phyloP scores from a whole-genome alignment of 2,329 filamentous ascomycete genomes.

The Sarocladiaceae sp. region DNA sequence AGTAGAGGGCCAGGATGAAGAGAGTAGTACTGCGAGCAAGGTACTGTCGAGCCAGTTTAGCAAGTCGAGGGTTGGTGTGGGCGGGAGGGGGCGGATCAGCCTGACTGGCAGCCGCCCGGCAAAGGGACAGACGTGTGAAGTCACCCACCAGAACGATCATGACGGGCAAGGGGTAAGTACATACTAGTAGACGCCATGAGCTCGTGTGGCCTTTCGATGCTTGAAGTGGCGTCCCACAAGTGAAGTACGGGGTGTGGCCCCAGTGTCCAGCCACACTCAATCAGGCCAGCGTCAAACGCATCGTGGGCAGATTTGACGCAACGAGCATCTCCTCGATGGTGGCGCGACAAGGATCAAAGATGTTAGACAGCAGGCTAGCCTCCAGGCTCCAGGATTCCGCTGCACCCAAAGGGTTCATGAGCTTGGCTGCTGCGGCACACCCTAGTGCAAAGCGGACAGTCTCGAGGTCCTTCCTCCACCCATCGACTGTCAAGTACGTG shows the following conservation, averaged over 20 bases:
- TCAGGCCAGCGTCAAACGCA: not conserved
- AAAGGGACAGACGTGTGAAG: conserved; percentile 16
- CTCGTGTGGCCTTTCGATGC: no score
- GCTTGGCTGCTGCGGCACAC: not conserved
- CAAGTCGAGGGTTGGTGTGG: conserved; percentile 39
- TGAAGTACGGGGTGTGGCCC: no score
- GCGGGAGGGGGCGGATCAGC: conserved; percentile 43
- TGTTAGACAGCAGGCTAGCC: conserved; percentile 5
- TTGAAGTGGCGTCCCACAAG: no score
- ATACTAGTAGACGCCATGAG: no score
- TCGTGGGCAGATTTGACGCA: conserved; percentile 1
- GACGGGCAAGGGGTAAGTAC: conserved; percentile 5
- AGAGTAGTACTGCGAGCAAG: conserved; percentile 4
- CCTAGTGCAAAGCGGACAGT: not conserved
- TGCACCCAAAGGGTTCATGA: not conserved
- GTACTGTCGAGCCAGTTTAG: no score
- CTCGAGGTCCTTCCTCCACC: not conserved
- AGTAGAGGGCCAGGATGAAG: conserved; percentile 5
- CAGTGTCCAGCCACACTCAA: not conserved
- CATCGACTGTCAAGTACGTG: conserved; percentile 3
- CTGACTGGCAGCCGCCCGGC: conserved; percentile 37
- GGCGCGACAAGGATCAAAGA: conserved; percentile 1
- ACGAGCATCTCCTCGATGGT: not conserved
- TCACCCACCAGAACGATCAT: conserved; percentile 3
- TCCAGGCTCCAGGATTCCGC: conserved; percentile 2